Base-by-base conservation (phyloP, 495 filamentous ascomycete genomes). In the Hypomontagnella submonticulosa region DNA sequence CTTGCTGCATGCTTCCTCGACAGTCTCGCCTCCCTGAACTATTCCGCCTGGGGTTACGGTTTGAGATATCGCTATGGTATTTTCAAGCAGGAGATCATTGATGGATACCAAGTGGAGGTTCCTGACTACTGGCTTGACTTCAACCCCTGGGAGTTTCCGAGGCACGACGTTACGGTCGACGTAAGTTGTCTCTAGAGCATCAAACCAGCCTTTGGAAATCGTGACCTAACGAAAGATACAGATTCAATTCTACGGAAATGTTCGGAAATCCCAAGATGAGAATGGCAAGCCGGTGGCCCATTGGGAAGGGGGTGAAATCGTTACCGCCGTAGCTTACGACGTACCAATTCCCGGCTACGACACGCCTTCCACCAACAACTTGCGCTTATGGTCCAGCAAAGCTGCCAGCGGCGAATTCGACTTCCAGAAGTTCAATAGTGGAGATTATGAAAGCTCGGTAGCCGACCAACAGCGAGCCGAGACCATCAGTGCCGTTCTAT, bases 61-160 rank as follows among this genome's bases (percentile, higher is more conserved):
- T 77, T 99, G 66, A 87, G 95, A 57, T 99, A 99, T 77, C 84
- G 92, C 68, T 99, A 99, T 75, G 95, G 95, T 66, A 99, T 99
- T 73, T 99, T 99, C 87, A 97, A 97, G 81, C 95, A 99, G 80
- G 94, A 99, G 81, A 97, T 99, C 67, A 86, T 97, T 48, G 89
- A 98, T 71, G 95, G 95, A 13, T 98, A 97, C 71, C 95, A 99
- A 76, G 91, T 98, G 48, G 95, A 99, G 70, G 88, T 98, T 44
- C 95, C 95, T 16, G 95, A 99, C 76, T 99, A 99, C 78, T 99
- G 95, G 95, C 86, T 99, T 30, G 95, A 98, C 72, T 97, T 97
- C 75, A 98, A 98, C 81, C 95, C 96, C 4, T 99, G 95, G 95
- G 95, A 99, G 71, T 98, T 99, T 71, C 92, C 93, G 15, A 85